These are phyloP conservation scores for Neurospora sublineolata DNA, from an alignment of 495 filamentous ascomycete species.

Conservation along the genomic window DNA sequence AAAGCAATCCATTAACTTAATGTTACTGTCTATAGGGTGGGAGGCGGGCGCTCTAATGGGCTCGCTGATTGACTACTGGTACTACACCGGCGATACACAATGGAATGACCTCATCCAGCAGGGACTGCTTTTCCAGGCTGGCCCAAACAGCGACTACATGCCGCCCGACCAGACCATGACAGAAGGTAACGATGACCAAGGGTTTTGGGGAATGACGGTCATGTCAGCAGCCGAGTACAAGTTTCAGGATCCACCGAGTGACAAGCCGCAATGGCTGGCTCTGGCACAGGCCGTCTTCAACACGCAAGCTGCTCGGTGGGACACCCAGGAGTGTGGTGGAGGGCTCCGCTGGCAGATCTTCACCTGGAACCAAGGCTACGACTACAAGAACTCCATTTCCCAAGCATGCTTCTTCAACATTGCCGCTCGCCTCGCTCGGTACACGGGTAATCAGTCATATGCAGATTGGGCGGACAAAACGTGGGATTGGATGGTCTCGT, in stretches of 20 bases:
- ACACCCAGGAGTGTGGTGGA: constrained; percentile 54
- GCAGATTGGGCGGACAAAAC: constrained; percentile 57
- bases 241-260: constrained; percentile 45
- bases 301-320: constrained; percentile 58
- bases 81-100: constrained; percentile 47
- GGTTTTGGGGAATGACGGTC: constrained; percentile 55
- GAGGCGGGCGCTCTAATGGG: constrained; percentile 62
- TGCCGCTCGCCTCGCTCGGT: constrained; percentile 54
- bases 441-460: constrained; percentile 61
- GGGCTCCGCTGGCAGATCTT: constrained; percentile 80
- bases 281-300: constrained; percentile 75
- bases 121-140: constrained; percentile 50
- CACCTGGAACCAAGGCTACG: constrained; percentile 65
- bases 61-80: constrained; percentile 55
- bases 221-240: constrained; percentile 55
- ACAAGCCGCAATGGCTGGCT: constrained; percentile 61
- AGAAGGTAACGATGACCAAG: constrained; percentile 59
- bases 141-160: constrained; percentile 50
- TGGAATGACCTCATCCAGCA: constrained; percentile 47
- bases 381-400: constrained; percentile 63
- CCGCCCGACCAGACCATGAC: constrained; percentile 49
- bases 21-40: constrained; percentile 51
- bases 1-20: not conserved
- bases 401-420: constrained; percentile 66
- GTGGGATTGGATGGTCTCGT: constrained; percentile 52